Percentiles rank a stretch among this genome's conserved stretches.
phyloP scores from a whole-genome alignment of 805 yeast genomes.

The Candida andamanensis region DNA sequence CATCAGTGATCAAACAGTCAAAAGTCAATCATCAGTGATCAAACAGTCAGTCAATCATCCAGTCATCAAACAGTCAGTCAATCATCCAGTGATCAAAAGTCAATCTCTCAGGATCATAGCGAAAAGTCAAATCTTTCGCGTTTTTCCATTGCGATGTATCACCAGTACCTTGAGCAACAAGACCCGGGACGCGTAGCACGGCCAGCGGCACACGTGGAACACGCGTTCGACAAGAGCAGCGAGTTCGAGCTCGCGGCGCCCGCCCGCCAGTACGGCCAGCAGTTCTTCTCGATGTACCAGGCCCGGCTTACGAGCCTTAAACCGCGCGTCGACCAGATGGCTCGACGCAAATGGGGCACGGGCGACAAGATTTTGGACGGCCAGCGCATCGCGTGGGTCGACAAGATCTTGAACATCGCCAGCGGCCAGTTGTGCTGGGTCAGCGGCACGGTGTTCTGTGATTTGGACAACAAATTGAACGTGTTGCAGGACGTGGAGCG shows the following conservation, averaged over 20 bases:
- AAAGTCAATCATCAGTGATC: too few species aligned
- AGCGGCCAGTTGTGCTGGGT: slow-evolving; percentile 70
- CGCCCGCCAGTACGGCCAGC: slow-evolving; percentile 31
- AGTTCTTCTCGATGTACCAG: slow-evolving; percentile 42
- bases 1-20: too few species aligned
- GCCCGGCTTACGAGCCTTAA: slow-evolving; percentile 30
- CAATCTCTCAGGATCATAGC: background rate
- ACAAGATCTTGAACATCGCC: slow-evolving; percentile 54
- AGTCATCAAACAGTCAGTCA: too few species aligned
- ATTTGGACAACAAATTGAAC: slow-evolving; percentile 80
- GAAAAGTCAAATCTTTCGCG: background rate
- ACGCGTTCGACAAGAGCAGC: slow-evolving; percentile 10
- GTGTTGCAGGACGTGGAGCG: slow-evolving; percentile 75
- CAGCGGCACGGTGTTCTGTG: slow-evolving; percentile 80
- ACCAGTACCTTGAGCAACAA: slow-evolving; percentile 7
- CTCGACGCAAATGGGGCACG: slow-evolving; percentile 50
- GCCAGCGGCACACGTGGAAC: background rate
- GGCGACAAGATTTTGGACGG: slow-evolving; percentile 32
- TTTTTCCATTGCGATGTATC: slow-evolving; percentile 4
- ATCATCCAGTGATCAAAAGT: too few species aligned
- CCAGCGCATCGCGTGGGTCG: slow-evolving; percentile 25
- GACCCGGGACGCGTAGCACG: slow-evolving; percentile 1
- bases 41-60: too few species aligned
- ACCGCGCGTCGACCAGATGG: slow-evolving; percentile 28
- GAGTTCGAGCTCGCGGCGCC: slow-evolving; percentile 16